Base-by-base conservation (phyloP, 1,139 yeast genomes). In the Entelexis paramagnoliae region DNA sequence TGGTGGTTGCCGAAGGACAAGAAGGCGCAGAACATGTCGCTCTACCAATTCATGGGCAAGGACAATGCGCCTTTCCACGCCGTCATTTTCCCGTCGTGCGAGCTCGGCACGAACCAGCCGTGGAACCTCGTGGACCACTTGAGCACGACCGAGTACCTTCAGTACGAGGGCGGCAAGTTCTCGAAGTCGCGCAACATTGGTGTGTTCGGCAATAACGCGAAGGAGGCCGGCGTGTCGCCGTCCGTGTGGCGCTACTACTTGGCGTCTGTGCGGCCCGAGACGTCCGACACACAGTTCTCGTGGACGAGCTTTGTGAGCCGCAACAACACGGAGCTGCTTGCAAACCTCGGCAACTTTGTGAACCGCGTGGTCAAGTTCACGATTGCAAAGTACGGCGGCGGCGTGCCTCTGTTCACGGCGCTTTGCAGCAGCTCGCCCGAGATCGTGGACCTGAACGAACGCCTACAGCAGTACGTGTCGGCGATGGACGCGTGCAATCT, bases 51-150 rank as follows among this genome's bases (percentile, higher is more conserved):
- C 68, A 91, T 91, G 99, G 99, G 99, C 72, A 91, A 91, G 71
- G 99, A 91, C 69, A 91, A 91, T 64, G 96, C 89, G 61, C 97
- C 97, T 39, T 91, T 91, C 86, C 99, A 91, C 66, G 84, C 96
- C 1, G 98, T 93, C 55, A 94, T 91, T 54, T 91, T 89, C 86
- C 99, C 99, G 56, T 80, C 93, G 45, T 72, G 95, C 40, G 83
- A 82, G 69, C 72, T 91, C 49, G 99, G 97, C 68, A 89, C 98
- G 22, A 72, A 76, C 28, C 93, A 89, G 55, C 65, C 74, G 45
- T 91, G 97, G 97, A 89, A 96, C 55, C 82, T 79, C 78, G 76
- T 89, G 61, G 87, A 87, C 65, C 96, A 89, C 68, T 71, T 91
- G 61, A 85, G 82, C 65, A 89, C 98, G 49, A 91, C 99, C 16